Conservation (phyloP, 441 rosid genomes). For the Euphorbia celastroides region DNA sequence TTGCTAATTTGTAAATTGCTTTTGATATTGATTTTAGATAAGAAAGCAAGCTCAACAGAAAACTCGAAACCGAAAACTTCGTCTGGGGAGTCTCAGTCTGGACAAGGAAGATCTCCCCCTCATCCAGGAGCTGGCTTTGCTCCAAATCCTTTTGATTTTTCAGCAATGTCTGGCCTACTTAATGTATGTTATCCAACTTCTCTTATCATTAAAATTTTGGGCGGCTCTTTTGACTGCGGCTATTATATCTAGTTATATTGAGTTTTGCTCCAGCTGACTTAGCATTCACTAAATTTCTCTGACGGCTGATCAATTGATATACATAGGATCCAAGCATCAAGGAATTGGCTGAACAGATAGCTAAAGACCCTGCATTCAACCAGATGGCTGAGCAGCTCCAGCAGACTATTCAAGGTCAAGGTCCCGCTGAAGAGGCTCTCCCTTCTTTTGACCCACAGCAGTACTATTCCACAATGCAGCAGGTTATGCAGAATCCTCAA, state of each 20-base stretch:
- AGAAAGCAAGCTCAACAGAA: slow-evolving; percentile 36
- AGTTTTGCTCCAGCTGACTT: not conserved
- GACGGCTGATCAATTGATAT: not conserved
- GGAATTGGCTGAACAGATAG: slow-evolving; percentile 88
- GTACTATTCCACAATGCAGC: slow-evolving; percentile 77
- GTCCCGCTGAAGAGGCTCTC: slow-evolving; percentile 37
- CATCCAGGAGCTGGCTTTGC: slow-evolving; percentile 35
- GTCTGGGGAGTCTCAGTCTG: slow-evolving; percentile 35
- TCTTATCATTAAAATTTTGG: not conserved
- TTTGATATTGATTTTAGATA: slow-evolving; percentile 27
- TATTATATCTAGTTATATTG: not conserved
- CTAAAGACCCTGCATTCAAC: slow-evolving; percentile 90
- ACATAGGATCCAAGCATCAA: slow-evolving; percentile 90
- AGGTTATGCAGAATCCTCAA: slow-evolving; percentile 92
- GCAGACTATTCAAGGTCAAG: slow-evolving; percentile 57
- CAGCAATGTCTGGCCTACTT: slow-evolving; percentile 78
- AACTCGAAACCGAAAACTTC: slow-evolving; percentile 34
- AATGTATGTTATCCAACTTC: slow-evolving; percentile 40
- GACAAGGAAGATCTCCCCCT: slow-evolving; percentile 31
- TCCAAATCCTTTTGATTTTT: slow-evolving; percentile 77
- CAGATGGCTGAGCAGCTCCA: slow-evolving; percentile 98
- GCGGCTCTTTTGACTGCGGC: not conserved
- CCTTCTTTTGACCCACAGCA: slow-evolving; percentile 81
- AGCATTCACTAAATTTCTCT: not conserved
- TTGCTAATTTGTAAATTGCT: not conserved